These are phyloP conservation scores for Trichoderma atroviride DNA, from an alignment of 2,329 filamentous ascomycete genomes.

Conservation along the genomic window DNA sequence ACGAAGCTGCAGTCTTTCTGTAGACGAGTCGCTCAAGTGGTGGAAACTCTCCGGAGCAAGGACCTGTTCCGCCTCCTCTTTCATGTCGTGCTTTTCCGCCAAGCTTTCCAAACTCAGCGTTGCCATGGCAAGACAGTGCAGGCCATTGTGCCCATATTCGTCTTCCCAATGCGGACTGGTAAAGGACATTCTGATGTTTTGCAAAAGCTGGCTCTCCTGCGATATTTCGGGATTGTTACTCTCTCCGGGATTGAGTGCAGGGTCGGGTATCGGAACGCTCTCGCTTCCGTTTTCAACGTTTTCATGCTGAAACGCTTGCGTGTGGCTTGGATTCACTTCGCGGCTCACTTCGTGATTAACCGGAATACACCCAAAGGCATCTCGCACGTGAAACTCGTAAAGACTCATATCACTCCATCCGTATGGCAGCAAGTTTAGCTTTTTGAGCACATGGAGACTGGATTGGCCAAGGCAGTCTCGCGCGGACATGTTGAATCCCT, in stretches of 20 bases:
- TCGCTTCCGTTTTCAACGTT: neutral
- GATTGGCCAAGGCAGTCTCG: slow-evolving; percentile 57
- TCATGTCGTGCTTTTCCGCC: slow-evolving; percentile 37
- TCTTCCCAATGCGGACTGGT: slow-evolving; percentile 34
- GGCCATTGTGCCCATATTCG: slow-evolving; percentile 53
- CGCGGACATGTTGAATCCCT: slow-evolving; percentile 39
- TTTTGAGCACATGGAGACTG: slow-evolving; percentile 50
- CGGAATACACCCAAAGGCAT: slow-evolving; percentile 51
- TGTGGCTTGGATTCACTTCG: neutral
- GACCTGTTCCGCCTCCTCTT: neutral
- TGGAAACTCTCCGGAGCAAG: slow-evolving; percentile 31
- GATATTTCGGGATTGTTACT: slow-evolving; percentile 22
- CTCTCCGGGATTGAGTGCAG: neutral
- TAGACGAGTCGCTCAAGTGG: slow-evolving; percentile 41
- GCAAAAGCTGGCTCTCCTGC: slow-evolving; percentile 33
- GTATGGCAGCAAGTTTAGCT: slow-evolving; percentile 32
- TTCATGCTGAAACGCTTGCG: neutral
- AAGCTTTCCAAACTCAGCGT: slow-evolving; percentile 48
- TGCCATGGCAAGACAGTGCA: slow-evolving; percentile 61
- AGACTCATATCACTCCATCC: slow-evolving; percentile 42
- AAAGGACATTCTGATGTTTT: slow-evolving; percentile 29
- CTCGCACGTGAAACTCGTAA: slow-evolving; percentile 44
- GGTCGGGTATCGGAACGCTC: slow-evolving; percentile 14
- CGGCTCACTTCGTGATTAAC: neutral
- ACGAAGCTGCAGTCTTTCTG: slow-evolving; percentile 37